Evolutionary conservation across 73 alveolate genomes (phyloP).

Genomic region (Loxodes magnus): DNA sequence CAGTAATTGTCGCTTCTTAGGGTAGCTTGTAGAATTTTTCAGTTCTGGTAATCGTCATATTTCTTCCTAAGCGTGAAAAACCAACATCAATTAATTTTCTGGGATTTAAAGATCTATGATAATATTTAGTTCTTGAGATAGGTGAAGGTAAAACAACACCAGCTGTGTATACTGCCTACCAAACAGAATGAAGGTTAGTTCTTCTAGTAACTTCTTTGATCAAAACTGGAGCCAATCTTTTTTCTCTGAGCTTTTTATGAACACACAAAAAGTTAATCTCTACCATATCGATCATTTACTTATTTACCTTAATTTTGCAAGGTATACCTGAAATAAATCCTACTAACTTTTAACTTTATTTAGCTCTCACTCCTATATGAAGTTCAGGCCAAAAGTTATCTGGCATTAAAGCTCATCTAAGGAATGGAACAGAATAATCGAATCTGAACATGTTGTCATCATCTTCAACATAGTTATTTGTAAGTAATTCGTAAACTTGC

Average conservation of each 20-base stretch:
- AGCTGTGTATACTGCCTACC: constrained; percentile 89
- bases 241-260: constrained; percentile 88
- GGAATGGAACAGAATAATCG: constrained; percentile 80
- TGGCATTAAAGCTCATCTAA: constrained; percentile 88
- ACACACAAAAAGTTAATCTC: constrained; percentile 98
- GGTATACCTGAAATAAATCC: constrained; percentile 99
- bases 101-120: constrained; percentile 90
- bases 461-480: constrained; percentile 96
- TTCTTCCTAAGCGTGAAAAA: constrained; percentile 24
- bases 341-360: constrained; percentile 33
- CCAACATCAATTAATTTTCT: constrained; percentile 92
- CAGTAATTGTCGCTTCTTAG: constrained; percentile 24
- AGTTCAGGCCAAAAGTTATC: constrained; percentile 76
- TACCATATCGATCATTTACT: constrained; percentile 63
- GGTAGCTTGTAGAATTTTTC: constrained; percentile 66
- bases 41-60: constrained; percentile 67
- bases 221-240: constrained; percentile 92
- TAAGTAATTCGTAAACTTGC: constrained; percentile 74
- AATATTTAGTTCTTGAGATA: constrained; percentile 50
- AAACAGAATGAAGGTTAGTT: constrained; percentile 75
- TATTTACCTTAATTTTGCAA: constrained; percentile 43
- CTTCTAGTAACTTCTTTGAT: constrained; percentile 95
- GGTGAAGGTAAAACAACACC: constrained; percentile 39
- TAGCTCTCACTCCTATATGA: constrained; percentile 73
- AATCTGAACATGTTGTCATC: constrained; percentile 54